Evolutionary conservation across 352 stramenopile genomes (phyloP).

Genomic region (Aphanomyces cochlioides): DNA sequence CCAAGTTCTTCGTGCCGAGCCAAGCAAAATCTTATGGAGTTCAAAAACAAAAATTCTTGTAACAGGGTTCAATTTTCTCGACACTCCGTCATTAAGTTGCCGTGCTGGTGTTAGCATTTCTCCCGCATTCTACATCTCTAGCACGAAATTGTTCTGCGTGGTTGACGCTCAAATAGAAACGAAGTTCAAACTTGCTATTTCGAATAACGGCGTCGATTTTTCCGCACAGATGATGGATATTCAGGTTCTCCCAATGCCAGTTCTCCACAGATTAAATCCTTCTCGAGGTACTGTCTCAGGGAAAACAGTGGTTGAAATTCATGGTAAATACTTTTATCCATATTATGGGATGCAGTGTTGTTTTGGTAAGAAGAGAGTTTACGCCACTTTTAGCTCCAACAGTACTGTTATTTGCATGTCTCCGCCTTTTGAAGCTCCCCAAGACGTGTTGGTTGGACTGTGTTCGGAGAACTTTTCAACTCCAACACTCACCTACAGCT

Average conservation of each 20-base stretch:
- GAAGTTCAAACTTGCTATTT: conserved; percentile 34
- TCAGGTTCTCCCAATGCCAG: conserved; percentile 30
- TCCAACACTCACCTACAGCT: not conserved
- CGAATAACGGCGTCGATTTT: conserved; percentile 47
- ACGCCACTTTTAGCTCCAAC: not conserved
- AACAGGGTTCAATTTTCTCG: conserved; percentile 31
- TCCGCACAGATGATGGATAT: conserved; percentile 36
- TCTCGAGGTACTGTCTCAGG: conserved; percentile 31
- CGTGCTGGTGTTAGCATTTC: conserved; percentile 37
- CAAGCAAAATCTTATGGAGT: conserved; percentile 36
- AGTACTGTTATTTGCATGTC: not conserved
- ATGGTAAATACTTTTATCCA: conserved; percentile 38
- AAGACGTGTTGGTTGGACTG: not conserved
- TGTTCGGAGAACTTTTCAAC: not conserved
- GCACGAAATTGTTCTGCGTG: conserved; percentile 36
- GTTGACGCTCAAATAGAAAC: conserved; percentile 32
- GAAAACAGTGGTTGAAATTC: conserved; percentile 35
- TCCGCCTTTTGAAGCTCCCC: not conserved
- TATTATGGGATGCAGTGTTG: conserved; percentile 35
- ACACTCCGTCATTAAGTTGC: conserved; percentile 34
- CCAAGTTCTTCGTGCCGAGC: conserved; percentile 35
- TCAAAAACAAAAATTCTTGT: conserved; percentile 35
- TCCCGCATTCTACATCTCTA: conserved; percentile 32
- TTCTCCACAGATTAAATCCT: conserved; percentile 36
- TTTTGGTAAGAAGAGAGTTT: conserved; percentile 37